A percentile compares a stretch with the other conserved stretches of the same genome.
phyloP scores from a whole-genome alignment of 768 basidiomycete genomes.

The Zangia roseola region DNA sequence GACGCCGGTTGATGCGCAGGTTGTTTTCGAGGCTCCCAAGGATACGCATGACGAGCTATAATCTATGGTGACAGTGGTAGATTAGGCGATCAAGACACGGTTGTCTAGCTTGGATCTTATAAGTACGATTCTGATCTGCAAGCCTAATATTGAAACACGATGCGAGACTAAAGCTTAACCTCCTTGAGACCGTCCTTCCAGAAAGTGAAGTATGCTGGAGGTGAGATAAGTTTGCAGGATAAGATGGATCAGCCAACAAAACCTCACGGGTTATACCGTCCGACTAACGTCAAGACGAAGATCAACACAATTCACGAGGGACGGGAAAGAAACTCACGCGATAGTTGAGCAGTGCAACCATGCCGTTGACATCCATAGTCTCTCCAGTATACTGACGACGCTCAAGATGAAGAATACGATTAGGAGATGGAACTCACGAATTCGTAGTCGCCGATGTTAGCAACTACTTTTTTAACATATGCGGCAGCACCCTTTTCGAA shows the following conservation, averaged over 20 bases:
- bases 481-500: conserved; percentile 82
- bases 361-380: conserved; percentile 81
- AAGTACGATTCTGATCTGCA: conserved; percentile 11
- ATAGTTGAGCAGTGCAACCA: conserved; percentile 95
- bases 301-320: background rate
- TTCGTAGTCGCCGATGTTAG: conserved; percentile 91
- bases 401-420: background rate
- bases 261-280: conserved; percentile 81
- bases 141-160: conserved; percentile 3
- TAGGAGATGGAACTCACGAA: conserved; percentile 56
- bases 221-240: no score
- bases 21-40: conserved; percentile 25
- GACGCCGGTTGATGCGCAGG: conserved; percentile 21
- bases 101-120: conserved; percentile 23
- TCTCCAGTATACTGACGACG: conserved; percentile 63
- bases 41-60: conserved; percentile 30
- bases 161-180: conserved; percentile 55
- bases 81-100: conserved; percentile 17
- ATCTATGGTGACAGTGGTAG: conserved; percentile 11
- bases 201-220: conserved; percentile 83
- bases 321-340: conserved; percentile 47
- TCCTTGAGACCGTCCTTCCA: conserved; percentile 95
- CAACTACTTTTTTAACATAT: conserved; percentile 86
- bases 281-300: conserved; percentile 41
- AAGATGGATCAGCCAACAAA: background rate